Conservation (phyloP, 148 eudicot species). For the Euryodendron excelsum region DNA sequence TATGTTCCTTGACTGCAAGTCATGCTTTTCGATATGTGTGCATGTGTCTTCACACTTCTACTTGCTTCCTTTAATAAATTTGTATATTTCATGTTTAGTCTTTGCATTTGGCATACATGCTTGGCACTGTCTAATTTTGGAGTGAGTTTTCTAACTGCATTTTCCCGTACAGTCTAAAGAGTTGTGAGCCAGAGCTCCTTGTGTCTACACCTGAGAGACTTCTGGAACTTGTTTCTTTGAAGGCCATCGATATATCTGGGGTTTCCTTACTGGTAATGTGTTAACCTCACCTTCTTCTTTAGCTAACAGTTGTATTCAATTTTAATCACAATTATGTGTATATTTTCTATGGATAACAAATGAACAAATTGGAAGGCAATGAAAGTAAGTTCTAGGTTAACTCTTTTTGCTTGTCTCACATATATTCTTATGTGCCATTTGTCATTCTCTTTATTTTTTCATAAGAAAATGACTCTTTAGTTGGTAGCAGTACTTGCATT, state of each 20-base stretch:
- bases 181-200: conserved; percentile 90
- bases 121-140: not conserved
- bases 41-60: not conserved
- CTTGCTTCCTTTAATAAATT: not conserved
- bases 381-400: not conserved
- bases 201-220: conserved; percentile 91
- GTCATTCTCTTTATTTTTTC: not conserved
- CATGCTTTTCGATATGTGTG: not conserved
- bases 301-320: not conserved
- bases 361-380: not conserved
- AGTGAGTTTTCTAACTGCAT: conserved; percentile 9
- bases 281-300: not conserved
- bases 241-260: conserved; percentile 69
- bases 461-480: not conserved
- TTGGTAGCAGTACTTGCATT: not conserved
- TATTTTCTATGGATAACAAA: not conserved
- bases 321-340: not conserved
- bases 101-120: not conserved
- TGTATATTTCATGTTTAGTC: conserved; percentile 1
- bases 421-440: not conserved
- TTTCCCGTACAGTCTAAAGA: conserved; percentile 55
- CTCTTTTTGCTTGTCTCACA: not conserved
- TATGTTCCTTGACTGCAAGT: not conserved
- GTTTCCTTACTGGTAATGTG: conserved; percentile 75
- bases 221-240: conserved; percentile 64